Evolutionary conservation across 495 filamentous ascomycete species (phyloP).

Genomic region (Hyaloscypha bicolor): DNA sequence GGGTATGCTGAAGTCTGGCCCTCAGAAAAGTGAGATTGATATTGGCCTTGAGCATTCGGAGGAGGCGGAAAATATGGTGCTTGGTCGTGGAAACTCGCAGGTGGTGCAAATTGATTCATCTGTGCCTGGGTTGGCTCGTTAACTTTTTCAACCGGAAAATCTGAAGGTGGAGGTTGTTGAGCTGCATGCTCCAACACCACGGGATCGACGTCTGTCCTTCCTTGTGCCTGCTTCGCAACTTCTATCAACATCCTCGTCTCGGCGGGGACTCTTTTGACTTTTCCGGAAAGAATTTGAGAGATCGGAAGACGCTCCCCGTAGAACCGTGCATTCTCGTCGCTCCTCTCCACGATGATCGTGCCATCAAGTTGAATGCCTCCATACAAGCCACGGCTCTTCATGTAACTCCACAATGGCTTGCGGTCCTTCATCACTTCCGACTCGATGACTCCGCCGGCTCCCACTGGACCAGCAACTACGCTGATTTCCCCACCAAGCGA

Average conservation of each 20-base stretch:
- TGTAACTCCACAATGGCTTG: slow-evolving; percentile 74
- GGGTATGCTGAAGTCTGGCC: neutral
- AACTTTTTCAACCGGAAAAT: slow-evolving; percentile 56
- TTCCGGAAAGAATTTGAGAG: slow-evolving; percentile 67
- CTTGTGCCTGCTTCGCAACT: slow-evolving; percentile 27
- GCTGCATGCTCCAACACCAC: slow-evolving; percentile 45
- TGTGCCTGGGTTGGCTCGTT: slow-evolving; percentile 22
- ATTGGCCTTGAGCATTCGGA: neutral
- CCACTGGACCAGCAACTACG: slow-evolving; percentile 72
- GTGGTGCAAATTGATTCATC: slow-evolving; percentile 16
- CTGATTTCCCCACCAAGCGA: slow-evolving; percentile 77
- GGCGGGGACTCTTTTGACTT: slow-evolving; percentile 42
- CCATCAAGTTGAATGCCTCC: slow-evolving; percentile 79
- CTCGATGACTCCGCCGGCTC: slow-evolving; percentile 69
- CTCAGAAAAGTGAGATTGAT: neutral
- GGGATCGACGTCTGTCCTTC: slow-evolving; percentile 37
- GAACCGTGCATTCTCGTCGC: slow-evolving; percentile 79
- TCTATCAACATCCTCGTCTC: slow-evolving; percentile 28
- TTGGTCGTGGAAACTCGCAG: slow-evolving; percentile 10
- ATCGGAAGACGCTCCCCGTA: slow-evolving; percentile 67
- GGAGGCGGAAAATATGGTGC: neutral
- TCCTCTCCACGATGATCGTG: slow-evolving; percentile 74
- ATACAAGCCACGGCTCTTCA: slow-evolving; percentile 80
- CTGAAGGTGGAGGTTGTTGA: slow-evolving; percentile 66
- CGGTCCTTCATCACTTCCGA: slow-evolving; percentile 46